Base-by-base conservation (phyloP, 805 yeast species). In the Schwanniomyces pseudopolymorphus region DNA sequence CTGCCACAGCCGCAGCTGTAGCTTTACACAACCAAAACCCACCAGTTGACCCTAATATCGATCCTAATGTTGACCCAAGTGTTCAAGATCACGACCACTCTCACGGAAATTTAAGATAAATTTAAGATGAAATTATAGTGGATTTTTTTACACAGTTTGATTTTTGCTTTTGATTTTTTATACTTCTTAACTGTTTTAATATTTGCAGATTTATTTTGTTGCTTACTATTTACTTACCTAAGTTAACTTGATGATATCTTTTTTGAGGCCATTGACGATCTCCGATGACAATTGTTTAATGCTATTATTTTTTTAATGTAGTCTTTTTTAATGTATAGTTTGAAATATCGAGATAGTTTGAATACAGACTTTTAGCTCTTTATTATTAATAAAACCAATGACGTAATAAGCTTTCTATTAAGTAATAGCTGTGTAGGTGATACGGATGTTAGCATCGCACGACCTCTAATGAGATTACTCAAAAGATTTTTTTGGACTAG, bases 11-110 rank as follows among this genome's bases (percentile, higher is more conserved):
- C 10, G 64, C 63, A 5, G 68, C 63, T 39, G 64, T 56, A 36
- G 61, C 63, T 24, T 59, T 59, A 21, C 64, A 61, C 40, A 54
- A 55, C 16, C 66, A 58, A 53, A 55, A 55, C 51, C 58, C 67
- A 2, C 66, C 62, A 8, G 75, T 70, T 33, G 77, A 71, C 52
- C 68, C 75, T n/a, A 64, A 66, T 42, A 70, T 72, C 46, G 77
- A 72, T 51, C 74, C 76, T 8, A 71, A 69, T 49, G 75, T 72
- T 35, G 75, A 70, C 53, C 74, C 75, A 3, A 67, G 68, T 47
- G 75, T 69, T 40, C 74, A 65, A 52, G 74, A 67, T 25, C 74
- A 69, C 48, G 74, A 69, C 56, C 71, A 69, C 47, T 59, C 71
- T 19, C 71, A 64, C 53, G 62, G 62, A 14, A 48, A 27, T 35